A percentile compares a stretch with the other conserved stretches of the same genome.
Evolutionary conservation across 208 protist genomes (phyloP).

Genomic region (Trypanosoma scelopori): DNA sequence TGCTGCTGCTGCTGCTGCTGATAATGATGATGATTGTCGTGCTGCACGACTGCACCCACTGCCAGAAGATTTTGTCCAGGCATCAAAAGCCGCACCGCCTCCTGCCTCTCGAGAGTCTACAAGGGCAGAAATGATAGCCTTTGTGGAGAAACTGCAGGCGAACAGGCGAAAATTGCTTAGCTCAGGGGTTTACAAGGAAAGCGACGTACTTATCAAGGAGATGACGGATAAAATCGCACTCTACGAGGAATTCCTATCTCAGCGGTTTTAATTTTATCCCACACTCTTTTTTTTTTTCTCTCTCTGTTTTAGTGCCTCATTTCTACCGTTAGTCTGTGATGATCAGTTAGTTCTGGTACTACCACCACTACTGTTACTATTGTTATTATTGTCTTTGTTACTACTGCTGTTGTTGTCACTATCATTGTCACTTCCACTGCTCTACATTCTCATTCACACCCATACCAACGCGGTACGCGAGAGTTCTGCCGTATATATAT

Average conservation of each 20-base stretch:
- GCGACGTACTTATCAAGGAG: constrained; percentile 61
- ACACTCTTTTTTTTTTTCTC: constrained; percentile 18
- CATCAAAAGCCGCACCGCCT: constrained; percentile 22
- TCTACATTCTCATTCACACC: too few species aligned
- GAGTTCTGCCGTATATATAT: too few species aligned
- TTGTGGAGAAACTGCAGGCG: constrained; percentile 76
- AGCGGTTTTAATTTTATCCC: constrained; percentile 18
- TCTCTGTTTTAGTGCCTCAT: too few species aligned
- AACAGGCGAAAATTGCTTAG: constrained; percentile 81
- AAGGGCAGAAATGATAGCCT: constrained; percentile 65
- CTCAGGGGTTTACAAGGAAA: constrained; percentile 75
- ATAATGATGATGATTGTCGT: background rate
- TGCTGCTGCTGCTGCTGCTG: constrained; percentile 7
- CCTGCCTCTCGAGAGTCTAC: constrained; percentile 30
- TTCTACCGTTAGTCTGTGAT: too few species aligned
- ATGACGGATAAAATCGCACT: constrained; percentile 85
- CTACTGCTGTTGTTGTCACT: constrained; percentile 17
- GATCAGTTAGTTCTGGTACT: too few species aligned
- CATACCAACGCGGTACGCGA: too few species aligned
- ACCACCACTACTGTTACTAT: constrained; percentile 17
- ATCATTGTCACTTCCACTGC: background rate
- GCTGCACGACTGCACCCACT: background rate
- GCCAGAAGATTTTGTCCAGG: constrained; percentile 59
- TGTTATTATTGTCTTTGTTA: constrained; percentile 20
- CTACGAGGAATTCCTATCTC: constrained; percentile 76